Base-by-base conservation (phyloP, 257 asterid genomes). In the Fraxinus anomala region DNA sequence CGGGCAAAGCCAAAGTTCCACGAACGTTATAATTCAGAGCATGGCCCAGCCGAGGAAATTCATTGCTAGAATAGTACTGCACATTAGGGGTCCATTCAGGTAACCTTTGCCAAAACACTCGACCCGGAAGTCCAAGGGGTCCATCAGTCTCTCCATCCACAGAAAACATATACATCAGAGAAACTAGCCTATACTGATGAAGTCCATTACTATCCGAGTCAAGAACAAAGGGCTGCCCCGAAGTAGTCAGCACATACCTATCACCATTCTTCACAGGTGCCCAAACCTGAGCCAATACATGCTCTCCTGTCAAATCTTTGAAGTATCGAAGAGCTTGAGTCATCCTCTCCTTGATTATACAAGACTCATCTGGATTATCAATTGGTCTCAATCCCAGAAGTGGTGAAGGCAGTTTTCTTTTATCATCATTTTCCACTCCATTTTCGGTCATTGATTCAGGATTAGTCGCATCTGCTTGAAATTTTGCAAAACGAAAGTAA, bases 41-140 rank as follows among this genome's bases (percentile, higher is more conserved):
- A 77, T 94, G 96, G 85, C 78, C 88, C 77, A 91, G 91, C 37
- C 98, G 92, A 4, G 91, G 86, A 80, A 87, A 94, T 83, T 94
- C 98, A 80, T 91, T 87, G 86, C 97, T 91, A 31, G 98, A 88
- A 80, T 94, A 94, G 61, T 91, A 94, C 85, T 92, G 98, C 85
- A 94, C 98, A 86, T 94, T 89, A 30, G 98, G 98, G 6, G 98
- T 89, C 98, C 98, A 94, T 79, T 94, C 97, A 1, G 98, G 98
- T 74, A 92, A 82, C 85, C 85, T 93, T 76, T 90, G 89, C 73
- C 85, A 81, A 81, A 89, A 93, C 73, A 93, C 98, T 37, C 98
- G 96, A 30, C 97, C 98, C 0, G 98, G 98, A 76, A 94, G 91
- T 79, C 98, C 97, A 10, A 91, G 89, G 70, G 83, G 87, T 47